phyloP scores from a whole-genome alignment of 768 basidiomycete genomes.

The Leccinum arenicola region DNA sequence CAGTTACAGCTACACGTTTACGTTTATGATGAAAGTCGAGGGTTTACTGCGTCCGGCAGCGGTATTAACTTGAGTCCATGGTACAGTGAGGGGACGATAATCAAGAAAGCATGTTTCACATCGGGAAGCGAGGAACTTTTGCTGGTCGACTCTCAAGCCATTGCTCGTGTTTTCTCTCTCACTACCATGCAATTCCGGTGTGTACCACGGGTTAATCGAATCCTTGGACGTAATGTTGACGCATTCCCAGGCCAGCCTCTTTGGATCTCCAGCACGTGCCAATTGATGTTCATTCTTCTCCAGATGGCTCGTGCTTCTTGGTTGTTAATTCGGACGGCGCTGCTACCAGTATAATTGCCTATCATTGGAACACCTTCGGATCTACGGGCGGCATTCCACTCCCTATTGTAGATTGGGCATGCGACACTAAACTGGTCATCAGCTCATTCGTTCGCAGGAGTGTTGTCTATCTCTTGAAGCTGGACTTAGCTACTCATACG shows the following conservation, averaged over 20 bases:
- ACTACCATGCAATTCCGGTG: conserved; percentile 55
- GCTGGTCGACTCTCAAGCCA: conserved; percentile 42
- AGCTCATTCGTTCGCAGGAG: conserved; percentile 46
- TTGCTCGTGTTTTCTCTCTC: conserved; percentile 52
- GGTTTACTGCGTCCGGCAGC: conserved; percentile 42
- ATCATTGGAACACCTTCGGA: conserved; percentile 61
- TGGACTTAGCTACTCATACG: conserved; percentile 32
- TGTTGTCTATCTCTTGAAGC: conserved; percentile 41
- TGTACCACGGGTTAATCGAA: background rate
- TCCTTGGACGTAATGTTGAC: background rate
- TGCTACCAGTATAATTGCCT: conserved; percentile 32
- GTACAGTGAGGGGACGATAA: conserved; percentile 38
- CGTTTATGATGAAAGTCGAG: conserved; percentile 45
- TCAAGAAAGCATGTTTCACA: conserved; percentile 44
- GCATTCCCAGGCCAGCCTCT: conserved; percentile 40
- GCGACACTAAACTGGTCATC: conserved; percentile 29
- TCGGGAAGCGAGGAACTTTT: conserved; percentile 52
- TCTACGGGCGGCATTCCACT: conserved; percentile 43
- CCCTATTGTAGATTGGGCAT: conserved; percentile 28
- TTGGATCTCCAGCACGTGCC: conserved; percentile 39
- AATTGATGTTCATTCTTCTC: conserved; percentile 39
- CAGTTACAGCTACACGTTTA: conserved; percentile 45
- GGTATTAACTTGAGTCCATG: conserved; percentile 43
- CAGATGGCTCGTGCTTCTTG: conserved; percentile 56
- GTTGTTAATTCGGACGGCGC: conserved; percentile 24